phyloP scores from a whole-genome alignment of 2,329 filamentous ascomycete genomes.

The Cylindrodendrum hubeiense region DNA sequence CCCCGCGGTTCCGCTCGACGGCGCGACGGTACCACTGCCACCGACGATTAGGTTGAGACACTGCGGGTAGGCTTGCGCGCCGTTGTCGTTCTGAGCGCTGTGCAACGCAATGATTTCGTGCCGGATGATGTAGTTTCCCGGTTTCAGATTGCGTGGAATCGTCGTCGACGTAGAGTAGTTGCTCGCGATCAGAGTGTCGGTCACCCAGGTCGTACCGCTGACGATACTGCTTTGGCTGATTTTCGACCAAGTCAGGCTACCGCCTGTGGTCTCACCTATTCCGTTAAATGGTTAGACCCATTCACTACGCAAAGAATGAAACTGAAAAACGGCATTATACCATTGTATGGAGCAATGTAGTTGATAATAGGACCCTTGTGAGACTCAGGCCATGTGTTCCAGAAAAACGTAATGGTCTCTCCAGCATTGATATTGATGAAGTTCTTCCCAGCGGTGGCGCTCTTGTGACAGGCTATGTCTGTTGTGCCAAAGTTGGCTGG shows the following conservation, averaged over 20 bases:
- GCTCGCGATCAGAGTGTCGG: constrained; percentile 57
- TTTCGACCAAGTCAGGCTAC: constrained; percentile 71
- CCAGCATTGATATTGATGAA: constrained; percentile 53
- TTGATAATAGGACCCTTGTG: constrained; percentile 68
- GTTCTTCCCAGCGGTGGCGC: constrained; percentile 50
- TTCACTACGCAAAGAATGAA: background rate
- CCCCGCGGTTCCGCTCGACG: constrained; percentile 42
- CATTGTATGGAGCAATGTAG: constrained; percentile 71
- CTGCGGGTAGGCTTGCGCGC: constrained; percentile 64
- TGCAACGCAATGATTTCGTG: constrained; percentile 65
- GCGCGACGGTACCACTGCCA: constrained; percentile 51
- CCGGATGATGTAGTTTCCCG: constrained; percentile 59
- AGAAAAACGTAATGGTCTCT: constrained; percentile 52
- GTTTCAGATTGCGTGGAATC: constrained; percentile 47
- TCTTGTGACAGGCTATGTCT: constrained; percentile 61
- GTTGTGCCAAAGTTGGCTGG: constrained; percentile 50
- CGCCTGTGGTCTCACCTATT: constrained; percentile 48
- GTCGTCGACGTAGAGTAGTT: constrained; percentile 44
- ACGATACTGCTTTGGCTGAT: constrained; percentile 67
- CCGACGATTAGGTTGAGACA: constrained; percentile 61
- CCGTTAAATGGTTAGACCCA: background rate
- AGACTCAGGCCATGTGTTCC: constrained; percentile 55
- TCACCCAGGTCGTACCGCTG: constrained; percentile 50
- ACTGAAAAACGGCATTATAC: constrained; percentile 47
- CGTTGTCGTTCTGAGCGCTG: constrained; percentile 53